Conservation (phyloP, 768 basidiomycete genomes). For the Hortiboletus campestris region DNA sequence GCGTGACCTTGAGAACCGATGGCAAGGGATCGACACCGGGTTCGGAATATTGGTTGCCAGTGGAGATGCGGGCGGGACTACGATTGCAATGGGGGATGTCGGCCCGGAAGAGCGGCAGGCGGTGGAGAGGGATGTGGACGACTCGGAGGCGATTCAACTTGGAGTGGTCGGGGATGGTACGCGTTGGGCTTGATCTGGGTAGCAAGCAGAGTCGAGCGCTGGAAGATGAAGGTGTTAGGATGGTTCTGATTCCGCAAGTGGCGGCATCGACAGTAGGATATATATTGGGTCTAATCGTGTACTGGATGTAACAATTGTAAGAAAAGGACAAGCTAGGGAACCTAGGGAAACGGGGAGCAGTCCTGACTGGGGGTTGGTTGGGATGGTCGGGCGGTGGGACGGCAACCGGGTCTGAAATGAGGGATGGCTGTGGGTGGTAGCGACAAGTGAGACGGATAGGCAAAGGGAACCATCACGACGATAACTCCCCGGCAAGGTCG, state of each 20-base stretch:
- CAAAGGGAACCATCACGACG: too few species aligned
- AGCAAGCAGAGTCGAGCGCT: not conserved
- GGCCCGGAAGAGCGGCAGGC: not conserved
- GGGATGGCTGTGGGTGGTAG: too few species aligned
- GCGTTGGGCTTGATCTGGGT: not conserved
- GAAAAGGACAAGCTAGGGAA: too few species aligned
- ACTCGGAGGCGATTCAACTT: not conserved
- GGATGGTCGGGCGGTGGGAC: too few species aligned
- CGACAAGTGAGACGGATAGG: too few species aligned
- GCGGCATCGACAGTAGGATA: too few species aligned
- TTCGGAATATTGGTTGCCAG: not conserved
- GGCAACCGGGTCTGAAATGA: too few species aligned
- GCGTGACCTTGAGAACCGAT: not conserved
- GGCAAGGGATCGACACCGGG: constrained; percentile 10
- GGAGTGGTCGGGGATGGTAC: not conserved
- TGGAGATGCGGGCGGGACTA: not conserved
- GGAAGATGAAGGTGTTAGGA: not conserved
- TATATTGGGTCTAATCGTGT: too few species aligned
- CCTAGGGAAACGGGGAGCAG: too few species aligned
- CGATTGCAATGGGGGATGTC: not conserved
- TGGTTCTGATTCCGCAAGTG: not conserved
- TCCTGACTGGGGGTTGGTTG: too few species aligned
- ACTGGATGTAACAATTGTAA: too few species aligned
- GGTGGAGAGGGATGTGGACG: not conserved
- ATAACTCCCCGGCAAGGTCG: too few species aligned